phyloP scores from a whole-genome alignment of 2,329 filamentous ascomycete genomes.

The Phialocephala sp. region DNA sequence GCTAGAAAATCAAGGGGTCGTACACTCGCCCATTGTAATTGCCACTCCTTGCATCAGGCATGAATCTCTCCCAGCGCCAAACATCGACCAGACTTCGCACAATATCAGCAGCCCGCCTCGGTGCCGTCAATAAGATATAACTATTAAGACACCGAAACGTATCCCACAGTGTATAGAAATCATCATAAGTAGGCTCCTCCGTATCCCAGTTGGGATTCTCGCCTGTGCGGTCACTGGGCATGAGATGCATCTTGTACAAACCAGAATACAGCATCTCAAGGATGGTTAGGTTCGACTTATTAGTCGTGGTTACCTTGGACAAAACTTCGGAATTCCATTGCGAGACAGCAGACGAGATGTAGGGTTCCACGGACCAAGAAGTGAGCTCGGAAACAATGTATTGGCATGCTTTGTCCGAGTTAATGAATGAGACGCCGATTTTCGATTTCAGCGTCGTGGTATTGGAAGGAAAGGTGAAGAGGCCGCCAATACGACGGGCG shows the following conservation, averaged over 20 bases:
- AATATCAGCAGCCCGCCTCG: conserved; percentile 66
- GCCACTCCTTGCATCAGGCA: conserved; percentile 60
- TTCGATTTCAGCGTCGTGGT: conserved; percentile 44
- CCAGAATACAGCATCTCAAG: conserved; percentile 73
- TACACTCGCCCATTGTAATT: conserved; percentile 71
- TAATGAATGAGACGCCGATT: conserved; percentile 73
- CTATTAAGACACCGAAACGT: conserved; percentile 72
- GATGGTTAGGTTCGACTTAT: conserved; percentile 57
- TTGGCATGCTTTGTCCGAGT: conserved; percentile 66
- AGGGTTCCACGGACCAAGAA: conserved; percentile 64
- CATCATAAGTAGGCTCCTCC: conserved; percentile 74
- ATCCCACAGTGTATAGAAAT: conserved; percentile 76
- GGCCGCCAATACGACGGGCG: conserved; percentile 50
- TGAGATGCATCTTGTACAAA: conserved; percentile 72
- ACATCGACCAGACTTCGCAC: conserved; percentile 75
- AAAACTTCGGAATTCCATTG: conserved; percentile 67
- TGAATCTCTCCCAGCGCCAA: conserved; percentile 63
- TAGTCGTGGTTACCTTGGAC: conserved; percentile 58
- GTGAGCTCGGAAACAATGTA: conserved; percentile 73
- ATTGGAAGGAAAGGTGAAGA: conserved; percentile 52
- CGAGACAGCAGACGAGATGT: conserved; percentile 57
- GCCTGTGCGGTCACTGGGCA: conserved; percentile 74
- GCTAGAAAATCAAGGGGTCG: too few species aligned
- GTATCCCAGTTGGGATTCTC: conserved; percentile 73
- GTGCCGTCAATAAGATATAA: conserved; percentile 71